Conservation (phyloP, 2,329 filamentous ascomycete species). For the Arthrinium phaeospermum region DNA sequence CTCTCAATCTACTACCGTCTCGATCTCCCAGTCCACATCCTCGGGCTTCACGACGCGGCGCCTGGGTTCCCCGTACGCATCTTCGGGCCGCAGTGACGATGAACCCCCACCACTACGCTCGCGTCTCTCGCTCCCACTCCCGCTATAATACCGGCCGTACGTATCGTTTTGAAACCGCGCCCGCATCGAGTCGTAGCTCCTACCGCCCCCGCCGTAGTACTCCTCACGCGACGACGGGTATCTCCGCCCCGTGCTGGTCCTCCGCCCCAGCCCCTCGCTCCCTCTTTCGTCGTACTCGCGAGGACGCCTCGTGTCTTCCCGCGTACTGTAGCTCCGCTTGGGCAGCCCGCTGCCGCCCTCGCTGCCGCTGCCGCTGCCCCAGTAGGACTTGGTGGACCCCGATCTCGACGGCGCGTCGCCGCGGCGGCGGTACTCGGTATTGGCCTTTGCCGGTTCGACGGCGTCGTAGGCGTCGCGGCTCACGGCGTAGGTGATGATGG, state of each 20-base stretch:
- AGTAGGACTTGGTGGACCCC: not conserved
- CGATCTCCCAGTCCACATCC: constrained; percentile 6
- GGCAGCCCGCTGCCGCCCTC: too few relatives aligned
- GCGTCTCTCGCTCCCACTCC: not conserved
- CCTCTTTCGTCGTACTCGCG: not conserved
- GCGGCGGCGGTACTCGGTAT: not conserved
- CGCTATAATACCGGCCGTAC: not conserved
- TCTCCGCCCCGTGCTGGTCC: not conserved
- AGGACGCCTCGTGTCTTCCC: not conserved
- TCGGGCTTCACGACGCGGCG: not conserved
- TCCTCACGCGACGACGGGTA: not conserved
- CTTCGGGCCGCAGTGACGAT: not conserved
- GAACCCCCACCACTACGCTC: not conserved
- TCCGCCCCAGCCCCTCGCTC: not conserved
- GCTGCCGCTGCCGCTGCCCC: not conserved
- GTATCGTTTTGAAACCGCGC: not conserved
- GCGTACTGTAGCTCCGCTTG: not conserved
- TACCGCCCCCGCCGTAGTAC: not conserved
- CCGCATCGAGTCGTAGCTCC: not conserved
- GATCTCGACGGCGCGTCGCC: not conserved
- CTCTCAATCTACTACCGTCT: not conserved
- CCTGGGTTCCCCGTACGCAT: not conserved
- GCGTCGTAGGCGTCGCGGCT: not conserved
- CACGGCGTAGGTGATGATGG: not conserved
- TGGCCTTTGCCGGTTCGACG: not conserved